Evolutionary conservation across 768 basidiomycete genomes (phyloP).

Genomic region (Butyriboletus loyo): DNA sequence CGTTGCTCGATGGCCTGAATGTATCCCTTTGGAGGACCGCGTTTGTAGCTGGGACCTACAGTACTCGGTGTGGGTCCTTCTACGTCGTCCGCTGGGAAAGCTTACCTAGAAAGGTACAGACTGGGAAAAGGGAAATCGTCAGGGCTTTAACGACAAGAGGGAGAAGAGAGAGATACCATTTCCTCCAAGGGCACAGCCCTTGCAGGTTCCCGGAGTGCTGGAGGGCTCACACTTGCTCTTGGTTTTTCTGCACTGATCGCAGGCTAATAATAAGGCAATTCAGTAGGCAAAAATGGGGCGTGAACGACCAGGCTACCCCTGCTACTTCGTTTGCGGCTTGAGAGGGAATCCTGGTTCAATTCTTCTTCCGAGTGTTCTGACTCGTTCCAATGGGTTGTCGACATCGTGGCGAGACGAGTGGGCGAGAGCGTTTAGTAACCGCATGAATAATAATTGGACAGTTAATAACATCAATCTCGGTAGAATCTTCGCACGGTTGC

Average conservation of each 20-base stretch:
- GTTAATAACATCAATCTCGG: conserved; percentile 1
- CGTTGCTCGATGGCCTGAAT: conserved; percentile 90
- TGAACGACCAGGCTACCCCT: conserved; percentile 42
- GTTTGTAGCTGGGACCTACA: conserved; percentile 73
- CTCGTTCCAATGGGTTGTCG: conserved; percentile 46
- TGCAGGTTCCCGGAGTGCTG: conserved; percentile 49
- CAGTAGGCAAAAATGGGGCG: conserved; percentile 7
- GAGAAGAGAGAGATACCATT: conserved; percentile 40
- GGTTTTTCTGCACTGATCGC: conserved; percentile 84
- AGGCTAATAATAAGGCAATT: conserved; percentile 46
- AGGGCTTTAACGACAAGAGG: background rate
- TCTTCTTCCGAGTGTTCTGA: conserved; percentile 64
- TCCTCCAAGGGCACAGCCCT: conserved; percentile 57
- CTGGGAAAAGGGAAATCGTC: conserved; percentile 34
- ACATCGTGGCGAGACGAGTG: conserved; percentile 20
- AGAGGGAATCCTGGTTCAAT: conserved; percentile 37
- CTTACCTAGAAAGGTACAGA: conserved; percentile 65
- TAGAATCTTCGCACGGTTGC: conserved; percentile 18
- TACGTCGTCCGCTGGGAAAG: background rate
- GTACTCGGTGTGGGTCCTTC: background rate
- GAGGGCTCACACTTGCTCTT: conserved; percentile 82
- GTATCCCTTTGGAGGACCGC: conserved; percentile 87
- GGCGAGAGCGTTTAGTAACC: conserved; percentile 1
- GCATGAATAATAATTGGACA: conserved; percentile 7
- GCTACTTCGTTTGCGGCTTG: conserved; percentile 60